These are phyloP conservation scores for Cyberlindnera maritima DNA, from an alignment of 805 yeast species.

Conservation along the genomic window DNA sequence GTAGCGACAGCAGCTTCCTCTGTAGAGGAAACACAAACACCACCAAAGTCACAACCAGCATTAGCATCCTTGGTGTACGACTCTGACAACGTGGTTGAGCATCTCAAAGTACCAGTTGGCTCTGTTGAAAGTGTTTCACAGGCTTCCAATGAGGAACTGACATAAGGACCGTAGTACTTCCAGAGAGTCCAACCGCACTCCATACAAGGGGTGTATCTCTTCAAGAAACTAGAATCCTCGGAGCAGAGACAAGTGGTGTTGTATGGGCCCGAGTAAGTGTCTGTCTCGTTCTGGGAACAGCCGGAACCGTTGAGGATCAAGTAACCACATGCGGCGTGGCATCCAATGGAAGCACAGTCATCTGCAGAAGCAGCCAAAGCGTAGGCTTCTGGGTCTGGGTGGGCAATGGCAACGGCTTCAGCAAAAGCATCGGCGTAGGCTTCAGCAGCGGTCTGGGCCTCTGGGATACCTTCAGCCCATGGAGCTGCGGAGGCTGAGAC, in stretches of 20 bases:
- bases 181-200: conserved; percentile 42
- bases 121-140: conserved; percentile 31
- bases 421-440: conserved; percentile 28
- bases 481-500: conserved; percentile 15
- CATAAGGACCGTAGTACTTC: conserved; percentile 34
- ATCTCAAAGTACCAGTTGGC: conserved; percentile 36
- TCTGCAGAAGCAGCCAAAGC: conserved; percentile 31
- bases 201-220: conserved; percentile 32
- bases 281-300: conserved; percentile 25
- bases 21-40: conserved; percentile 11
- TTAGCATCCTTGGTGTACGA: conserved; percentile 21
- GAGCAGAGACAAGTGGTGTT: conserved; percentile 33
- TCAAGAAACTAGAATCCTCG: conserved; percentile 26
- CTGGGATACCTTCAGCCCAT: conserved; percentile 24
- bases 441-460: conserved; percentile 24
- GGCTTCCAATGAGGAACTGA: conserved; percentile 30
- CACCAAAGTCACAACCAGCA: conserved; percentile 18
- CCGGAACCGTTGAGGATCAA: conserved; percentile 31
- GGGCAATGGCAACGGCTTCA: conserved; percentile 29
- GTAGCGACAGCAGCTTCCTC: conserved; percentile 1
- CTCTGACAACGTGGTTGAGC: conserved; percentile 25
- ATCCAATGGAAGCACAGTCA: conserved; percentile 30
- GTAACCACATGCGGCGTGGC: conserved; percentile 36
- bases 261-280: conserved; percentile 29
- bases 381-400: conserved; percentile 32